A percentile compares a stretch with the other conserved stretches of the same genome.
These are phyloP conservation scores for Seminavis robusta DNA, from an alignment of 108 stramenopile species.

Conservation along the genomic window DNA sequence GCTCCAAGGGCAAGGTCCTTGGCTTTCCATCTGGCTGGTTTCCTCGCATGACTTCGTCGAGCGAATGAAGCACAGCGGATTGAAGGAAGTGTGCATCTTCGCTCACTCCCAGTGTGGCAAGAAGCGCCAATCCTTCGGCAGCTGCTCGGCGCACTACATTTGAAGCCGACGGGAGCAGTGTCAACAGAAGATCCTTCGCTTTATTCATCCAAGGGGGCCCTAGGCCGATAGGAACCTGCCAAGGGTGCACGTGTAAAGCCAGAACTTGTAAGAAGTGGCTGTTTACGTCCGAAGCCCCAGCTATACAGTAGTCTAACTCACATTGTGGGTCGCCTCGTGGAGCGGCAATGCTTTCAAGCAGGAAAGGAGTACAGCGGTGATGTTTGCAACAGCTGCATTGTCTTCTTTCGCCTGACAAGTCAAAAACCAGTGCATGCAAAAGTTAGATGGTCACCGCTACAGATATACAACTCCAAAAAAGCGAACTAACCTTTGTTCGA, in stretches of 20 bases:
- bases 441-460: not conserved
- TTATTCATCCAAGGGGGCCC: conserved; percentile 86
- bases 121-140: conserved; percentile 70
- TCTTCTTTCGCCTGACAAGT: conserved; percentile 48
- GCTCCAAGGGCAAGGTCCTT: conserved; percentile 36
- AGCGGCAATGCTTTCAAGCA: conserved; percentile 76
- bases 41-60: conserved; percentile 77
- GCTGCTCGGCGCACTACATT: conserved; percentile 66
- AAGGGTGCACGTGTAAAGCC: too few relatives aligned
- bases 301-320: too few relatives aligned
- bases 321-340: conserved; percentile 70
- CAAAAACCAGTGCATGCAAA: not conserved
- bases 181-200: conserved; percentile 64
- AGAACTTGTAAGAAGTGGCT: too few relatives aligned
- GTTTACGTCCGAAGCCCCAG: too few relatives aligned
- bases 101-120: conserved; percentile 74
- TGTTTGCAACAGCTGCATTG: conserved; percentile 49
- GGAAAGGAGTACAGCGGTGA: conserved; percentile 63
- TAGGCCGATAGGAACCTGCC: conserved; percentile 62
- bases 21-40: conserved; percentile 38
- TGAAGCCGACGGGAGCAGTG: conserved; percentile 58
- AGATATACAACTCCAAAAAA: not conserved
- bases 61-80: conserved; percentile 70
- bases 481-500: conserved; percentile 30
- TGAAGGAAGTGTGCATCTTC: conserved; percentile 82